These are phyloP conservation scores for Porodaedalea pini DNA, from an alignment of 1,284 basidiomycete species.

Conservation along the genomic window DNA sequence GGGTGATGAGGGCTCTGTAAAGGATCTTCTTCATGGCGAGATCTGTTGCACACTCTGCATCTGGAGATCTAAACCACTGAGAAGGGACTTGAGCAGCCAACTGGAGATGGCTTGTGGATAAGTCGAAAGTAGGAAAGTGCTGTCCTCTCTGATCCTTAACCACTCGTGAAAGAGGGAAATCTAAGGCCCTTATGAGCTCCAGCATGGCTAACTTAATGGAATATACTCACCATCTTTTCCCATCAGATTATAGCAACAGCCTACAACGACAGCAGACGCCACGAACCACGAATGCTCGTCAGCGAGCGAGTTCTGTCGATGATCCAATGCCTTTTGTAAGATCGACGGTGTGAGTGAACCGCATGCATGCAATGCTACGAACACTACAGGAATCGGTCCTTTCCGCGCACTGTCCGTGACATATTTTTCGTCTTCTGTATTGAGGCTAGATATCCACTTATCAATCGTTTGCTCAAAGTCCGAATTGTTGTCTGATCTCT, in stretches of 20 bases:
- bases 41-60: conserved; percentile 28
- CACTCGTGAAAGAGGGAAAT: conserved; percentile 39
- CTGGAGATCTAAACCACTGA: conserved; percentile 36
- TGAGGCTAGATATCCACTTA: conserved; percentile 23
- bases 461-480: conserved; percentile 8
- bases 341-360: conserved; percentile 48
- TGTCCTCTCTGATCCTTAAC: conserved; percentile 24
- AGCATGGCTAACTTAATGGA: conserved; percentile 21
- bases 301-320: conserved; percentile 13
- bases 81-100: conserved; percentile 50
- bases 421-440: conserved; percentile 4
- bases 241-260: conserved; percentile 53
- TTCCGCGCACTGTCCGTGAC: background rate
- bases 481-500: background rate
- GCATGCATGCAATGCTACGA: conserved; percentile 63
- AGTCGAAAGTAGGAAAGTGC: conserved; percentile 5
- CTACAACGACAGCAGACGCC: conserved; percentile 42
- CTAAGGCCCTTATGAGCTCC: conserved; percentile 30
- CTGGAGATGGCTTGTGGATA: conserved; percentile 43
- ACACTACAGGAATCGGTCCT: conserved; percentile 42
- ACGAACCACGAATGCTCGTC: conserved; percentile 34
- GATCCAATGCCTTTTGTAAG: conserved; percentile 36
- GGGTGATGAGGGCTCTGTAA: conserved; percentile 53
- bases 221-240: conserved; percentile 34
- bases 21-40: conserved; percentile 60